Base-by-base conservation (phyloP, 2,329 filamentous ascomycete species). In the Neonectria coccinea region DNA sequence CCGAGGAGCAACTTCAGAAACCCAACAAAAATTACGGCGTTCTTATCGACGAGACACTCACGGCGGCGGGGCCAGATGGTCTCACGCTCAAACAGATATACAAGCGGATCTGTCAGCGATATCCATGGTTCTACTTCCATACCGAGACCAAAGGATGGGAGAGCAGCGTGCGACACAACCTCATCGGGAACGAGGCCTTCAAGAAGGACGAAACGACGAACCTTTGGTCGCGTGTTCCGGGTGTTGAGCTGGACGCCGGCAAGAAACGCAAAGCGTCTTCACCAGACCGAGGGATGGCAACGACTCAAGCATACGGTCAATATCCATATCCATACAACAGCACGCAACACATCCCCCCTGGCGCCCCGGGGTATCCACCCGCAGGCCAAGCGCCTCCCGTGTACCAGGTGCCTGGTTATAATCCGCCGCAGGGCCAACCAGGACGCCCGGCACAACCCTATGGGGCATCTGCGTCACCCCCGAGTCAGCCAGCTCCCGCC, bases 61-160 rank as follows among this genome's bases (percentile, higher is more conserved):
- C 82, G 11, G 85, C 84, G 20, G 86, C 84, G 4, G 83, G 84
- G 3, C 79, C 82, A 3, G 82, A 86, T 4, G 86, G 86, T 4
- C 77, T 89, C 45, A 86, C 84, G 4, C 80, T 89, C 50, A 88
- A 88, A 75, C 86, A 89, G 75, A 88, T 89, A 59, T 89, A 89
- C 77, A 89, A 89, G 75, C 81, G 86, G 53, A 89, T 89, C 57
- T 85, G 84, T 68, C 80, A 81, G 64, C 81, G 81, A 68, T 88
- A 88, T 68, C 86, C 86, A 10, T 88, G 84, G 81, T 89, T 86
- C 67, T 86, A 84, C 68, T 89, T 89, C 70, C 81, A 80, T 58
- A 85, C 86, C 18, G 86, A 87, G 72, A 89, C 87, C 6, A 89
- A 88, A 73, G 87, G 87, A n/a, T 89, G 87, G 87, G 86, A 89